Percentiles rank a stretch among this genome's conserved stretches.
phyloP scores from a whole-genome alignment of 73 alveolate species.

The Paramecium bursaria region DNA sequence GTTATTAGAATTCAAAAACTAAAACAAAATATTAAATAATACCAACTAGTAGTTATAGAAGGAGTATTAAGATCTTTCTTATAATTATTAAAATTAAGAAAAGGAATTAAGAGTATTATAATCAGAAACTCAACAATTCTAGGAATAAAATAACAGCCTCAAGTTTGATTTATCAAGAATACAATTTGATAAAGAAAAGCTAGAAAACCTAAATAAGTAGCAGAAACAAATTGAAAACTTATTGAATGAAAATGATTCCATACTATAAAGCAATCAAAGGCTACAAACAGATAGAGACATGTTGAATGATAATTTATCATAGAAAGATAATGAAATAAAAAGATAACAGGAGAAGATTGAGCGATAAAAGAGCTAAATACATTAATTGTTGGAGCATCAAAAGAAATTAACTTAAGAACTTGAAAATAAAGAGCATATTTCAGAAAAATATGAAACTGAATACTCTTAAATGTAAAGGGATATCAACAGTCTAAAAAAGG shows the following conservation, averaged over 20 bases:
- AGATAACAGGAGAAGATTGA: constrained; percentile 31
- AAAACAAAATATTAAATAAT: neutral
- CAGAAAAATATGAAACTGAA: constrained; percentile 39
- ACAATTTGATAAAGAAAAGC: constrained; percentile 11
- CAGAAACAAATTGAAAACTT: constrained; percentile 19
- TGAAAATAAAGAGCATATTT: neutral
- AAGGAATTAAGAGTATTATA: constrained; percentile 9
- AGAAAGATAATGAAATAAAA: constrained; percentile 28
- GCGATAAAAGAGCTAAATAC: neutral
- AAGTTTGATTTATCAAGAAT: constrained; percentile 54
- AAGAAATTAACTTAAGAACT: constrained; percentile 12
- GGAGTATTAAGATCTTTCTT: constrained; percentile 33
- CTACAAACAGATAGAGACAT: constrained; percentile 33
- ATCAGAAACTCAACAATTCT: constrained; percentile 13
- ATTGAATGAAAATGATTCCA: constrained; percentile 27
- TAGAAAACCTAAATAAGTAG: constrained; percentile 26
- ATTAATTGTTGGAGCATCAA: neutral
- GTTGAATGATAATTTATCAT: constrained; percentile 25
- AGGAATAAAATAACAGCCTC: constrained; percentile 16
- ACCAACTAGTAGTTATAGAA: neutral
- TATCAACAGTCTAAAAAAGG: constrained; percentile 9
- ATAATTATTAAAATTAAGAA: constrained; percentile 26
- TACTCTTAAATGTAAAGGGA: constrained; percentile 21
- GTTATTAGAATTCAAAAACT: neutral
- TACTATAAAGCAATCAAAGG: constrained; percentile 14